Base-by-base conservation (phyloP, 148 eudicot genomes). In the Amaranthus cruentus region DNA sequence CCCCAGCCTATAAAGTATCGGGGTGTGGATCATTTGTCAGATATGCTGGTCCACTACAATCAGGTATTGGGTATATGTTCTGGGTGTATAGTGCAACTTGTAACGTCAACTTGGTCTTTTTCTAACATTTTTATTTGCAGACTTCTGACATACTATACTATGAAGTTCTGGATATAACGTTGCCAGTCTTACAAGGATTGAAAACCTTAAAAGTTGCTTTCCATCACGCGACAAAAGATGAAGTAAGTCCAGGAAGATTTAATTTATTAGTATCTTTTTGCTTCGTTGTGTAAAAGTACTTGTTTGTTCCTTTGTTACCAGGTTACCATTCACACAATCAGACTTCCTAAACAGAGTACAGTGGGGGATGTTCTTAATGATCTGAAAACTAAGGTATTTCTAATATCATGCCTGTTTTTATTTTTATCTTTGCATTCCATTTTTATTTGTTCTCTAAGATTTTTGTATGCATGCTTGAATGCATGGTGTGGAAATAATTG, bases 1-100 rank as follows among this genome's bases (percentile, higher is more conserved):
- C 98, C 98, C 48, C 97, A 93, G 76, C 98, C 95, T 51, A 93
- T 93, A 48, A 91, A 88, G 75, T 93, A 93, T 57, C 85, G 98
- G 15, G 98, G 90, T 15, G 91, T 85, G 75, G 98, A 91, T 73
- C 91, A 78, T 84, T 83, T 93, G 80, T 76, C 89, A 63, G 97
- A 93, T 74, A 93, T 93, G 97, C 84, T 91, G 80, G 84, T 88
- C 60, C 98, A 93, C 81, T 88, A 93, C 75, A 93, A 91, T 80
- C 98, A 93, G 92, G 98, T 93, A 77, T 18, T 59, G 71, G 2
- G 15, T 68, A 46, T 47, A 14, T 6, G 9, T n/a, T 2, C 15
- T 42, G 15, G 63, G 6, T 10, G 0, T 75, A 53, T 57, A 42
- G 9, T 28, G 1, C 38, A 28, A 28, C 38, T 13, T 0, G 12